Conservation (phyloP, 2,329 filamentous ascomycete species). For the Phialophora expanda region DNA sequence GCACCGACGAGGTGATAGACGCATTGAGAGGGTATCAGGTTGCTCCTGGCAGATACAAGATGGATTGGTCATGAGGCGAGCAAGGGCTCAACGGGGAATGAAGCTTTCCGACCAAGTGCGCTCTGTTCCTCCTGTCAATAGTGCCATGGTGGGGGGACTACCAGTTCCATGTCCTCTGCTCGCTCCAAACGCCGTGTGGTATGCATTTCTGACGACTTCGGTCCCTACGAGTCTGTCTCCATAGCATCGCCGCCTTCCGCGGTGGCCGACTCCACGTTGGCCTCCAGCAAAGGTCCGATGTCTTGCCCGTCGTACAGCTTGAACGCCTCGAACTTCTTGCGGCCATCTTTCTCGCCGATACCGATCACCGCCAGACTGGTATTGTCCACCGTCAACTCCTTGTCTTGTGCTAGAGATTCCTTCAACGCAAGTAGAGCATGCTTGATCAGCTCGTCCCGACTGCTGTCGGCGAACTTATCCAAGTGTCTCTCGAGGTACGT, state of each 20-base stretch:
- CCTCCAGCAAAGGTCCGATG: slow-evolving; percentile 83
- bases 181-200: slow-evolving; percentile 36
- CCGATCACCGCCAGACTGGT: slow-evolving; percentile 89
- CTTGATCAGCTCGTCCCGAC: slow-evolving; percentile 82
- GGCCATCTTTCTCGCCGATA: slow-evolving; percentile 53
- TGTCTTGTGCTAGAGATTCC: slow-evolving; percentile 95
- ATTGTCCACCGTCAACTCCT: slow-evolving; percentile 96
- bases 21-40: slow-evolving; percentile 75
- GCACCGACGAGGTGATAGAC: slow-evolving; percentile 72
- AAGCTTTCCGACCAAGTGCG: slow-evolving; percentile 8
- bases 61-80: slow-evolving; percentile 78
- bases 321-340: slow-evolving; percentile 75
- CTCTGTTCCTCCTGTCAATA: background rate
- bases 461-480: slow-evolving; percentile 76
- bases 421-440: slow-evolving; percentile 91
- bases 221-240: slow-evolving; percentile 59
- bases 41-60: slow-evolving; percentile 74
- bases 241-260: slow-evolving; percentile 55
- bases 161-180: slow-evolving; percentile 1
- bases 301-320: slow-evolving; percentile 89
- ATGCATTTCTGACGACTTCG: slow-evolving; percentile 19
- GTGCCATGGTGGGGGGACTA: background rate
- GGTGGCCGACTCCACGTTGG: slow-evolving; percentile 55
- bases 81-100: slow-evolving; percentile 4
- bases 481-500: slow-evolving; percentile 95